Evolutionary conservation across 306 rosid genomes (phyloP).

Genomic region (Macrotyloma uniflorum): DNA sequence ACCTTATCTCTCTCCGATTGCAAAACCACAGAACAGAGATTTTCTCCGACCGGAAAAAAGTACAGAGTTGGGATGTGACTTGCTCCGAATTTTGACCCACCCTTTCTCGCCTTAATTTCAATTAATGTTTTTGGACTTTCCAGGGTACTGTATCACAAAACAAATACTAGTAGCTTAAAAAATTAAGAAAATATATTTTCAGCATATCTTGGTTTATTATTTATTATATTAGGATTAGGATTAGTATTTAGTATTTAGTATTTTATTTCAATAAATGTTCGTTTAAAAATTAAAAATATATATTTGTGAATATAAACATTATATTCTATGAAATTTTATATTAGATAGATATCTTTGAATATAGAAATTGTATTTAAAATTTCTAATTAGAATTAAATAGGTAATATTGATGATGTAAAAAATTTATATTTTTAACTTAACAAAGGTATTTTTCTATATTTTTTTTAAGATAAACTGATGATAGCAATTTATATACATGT

Average conservation of each 20-base stretch:
- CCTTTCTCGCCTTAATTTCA: neutral
- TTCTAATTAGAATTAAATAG: too few species aligned
- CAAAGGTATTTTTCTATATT: too few species aligned
- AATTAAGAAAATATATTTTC: neutral
- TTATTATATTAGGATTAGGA: neutral
- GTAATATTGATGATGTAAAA: too few species aligned
- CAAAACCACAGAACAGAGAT: slow-evolving; percentile 26
- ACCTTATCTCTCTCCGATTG: slow-evolving; percentile 1
- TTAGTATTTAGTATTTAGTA: neutral
- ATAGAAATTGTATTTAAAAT: too few species aligned
- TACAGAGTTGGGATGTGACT: neutral
- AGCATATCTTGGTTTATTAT: neutral
- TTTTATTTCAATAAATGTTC: neutral
- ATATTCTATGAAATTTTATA: too few species aligned
- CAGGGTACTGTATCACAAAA: neutral
- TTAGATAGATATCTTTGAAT: too few species aligned
- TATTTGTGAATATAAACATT: neutral
- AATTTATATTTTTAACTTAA: too few species aligned
- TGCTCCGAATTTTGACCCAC: slow-evolving; percentile 1
- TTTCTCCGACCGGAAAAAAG: neutral
- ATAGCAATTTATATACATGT: too few species aligned
- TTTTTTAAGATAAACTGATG: too few species aligned
- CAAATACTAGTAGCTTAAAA: neutral
- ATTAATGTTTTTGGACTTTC: neutral
- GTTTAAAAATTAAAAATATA: neutral